These are phyloP conservation scores for Aspergillus chevalieri DNA, from an alignment of 2,329 filamentous ascomycete species.

Conservation along the genomic window DNA sequence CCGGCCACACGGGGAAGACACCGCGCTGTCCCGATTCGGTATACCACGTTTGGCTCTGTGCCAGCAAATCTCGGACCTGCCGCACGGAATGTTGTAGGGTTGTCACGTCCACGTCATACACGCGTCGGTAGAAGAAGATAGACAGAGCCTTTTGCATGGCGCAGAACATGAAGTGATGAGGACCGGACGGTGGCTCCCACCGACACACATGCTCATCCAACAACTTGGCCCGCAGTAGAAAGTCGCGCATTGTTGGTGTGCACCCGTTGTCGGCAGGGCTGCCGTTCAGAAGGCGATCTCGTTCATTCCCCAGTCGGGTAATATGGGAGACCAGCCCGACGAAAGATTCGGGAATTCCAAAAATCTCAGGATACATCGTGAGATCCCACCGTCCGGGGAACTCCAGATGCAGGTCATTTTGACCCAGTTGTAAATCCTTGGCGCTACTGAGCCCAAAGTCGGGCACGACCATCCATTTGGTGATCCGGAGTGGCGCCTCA, in stretches of 20 bases:
- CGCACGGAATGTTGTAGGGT: conserved; percentile 36
- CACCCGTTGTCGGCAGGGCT: neutral
- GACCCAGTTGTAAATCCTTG: conserved; percentile 35
- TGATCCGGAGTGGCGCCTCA: neutral
- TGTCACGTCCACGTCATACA: conserved; percentile 38
- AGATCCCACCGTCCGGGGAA: conserved; percentile 34
- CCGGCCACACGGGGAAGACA: conserved; percentile 38
- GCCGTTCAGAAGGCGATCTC: conserved; percentile 23
- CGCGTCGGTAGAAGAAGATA: conserved; percentile 44
- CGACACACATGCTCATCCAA: conserved; percentile 28
- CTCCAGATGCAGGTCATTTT: conserved; percentile 42
- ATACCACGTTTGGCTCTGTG: conserved; percentile 27
- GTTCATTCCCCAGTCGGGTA: conserved; percentile 41
- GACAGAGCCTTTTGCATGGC: conserved; percentile 41
- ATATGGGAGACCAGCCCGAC: conserved; percentile 39
- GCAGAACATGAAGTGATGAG: conserved; percentile 22
- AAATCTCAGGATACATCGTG: conserved; percentile 42
- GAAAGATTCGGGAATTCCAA: conserved; percentile 39
- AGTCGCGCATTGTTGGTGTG: conserved; percentile 22
- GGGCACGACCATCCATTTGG: neutral
- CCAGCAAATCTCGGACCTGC: conserved; percentile 32
- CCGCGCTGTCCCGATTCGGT: conserved; percentile 30
- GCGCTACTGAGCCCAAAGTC: conserved; percentile 5
- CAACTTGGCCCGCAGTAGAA: conserved; percentile 25
- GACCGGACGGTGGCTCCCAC: conserved; percentile 5